Base-by-base conservation (phyloP, 177 flowering plant species). In the Vitis hybrid region DNA sequence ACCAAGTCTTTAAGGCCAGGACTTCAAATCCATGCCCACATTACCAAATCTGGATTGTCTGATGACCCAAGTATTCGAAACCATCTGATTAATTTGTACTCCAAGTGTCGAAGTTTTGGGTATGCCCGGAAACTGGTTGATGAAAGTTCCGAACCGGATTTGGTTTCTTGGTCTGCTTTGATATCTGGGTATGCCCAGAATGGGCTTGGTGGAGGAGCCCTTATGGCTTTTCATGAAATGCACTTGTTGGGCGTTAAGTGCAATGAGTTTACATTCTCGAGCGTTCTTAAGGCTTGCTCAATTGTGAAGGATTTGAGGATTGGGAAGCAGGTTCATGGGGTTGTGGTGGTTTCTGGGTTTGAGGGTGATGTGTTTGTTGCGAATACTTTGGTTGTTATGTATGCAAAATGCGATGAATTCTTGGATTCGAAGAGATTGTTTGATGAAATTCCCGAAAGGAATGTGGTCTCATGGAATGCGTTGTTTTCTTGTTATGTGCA, bases 381-480 rank as follows among this genome's bases (percentile, higher is more conserved):
- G 8, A 90, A 90, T 67, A 79, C 87, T 29, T 78, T 90, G 81
- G 85, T 90, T 61, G 87, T 83, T 53, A 72, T 90, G 83, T 90
- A 90, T 75, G 89, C 93, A 0, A 90, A 86, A 57, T 89, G 87
- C 59, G 81, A 85, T 10, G 73, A 79, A 69, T 73, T 87, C 55
- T 45, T 61, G 56, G 87, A 85, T 76, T 80, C 89, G 1, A 79
- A 74, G 76, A 82, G 71, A 63, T 67, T 88, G 54, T 89, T 90
- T 77, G 82, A 85, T 63, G 82, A 76, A 6, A 86, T 84, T 53
- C 78, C 81, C 1, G 78, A 79, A 10, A 64, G 79, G 29, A 84
- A 84, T 78, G 86, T 85, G 65, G 88, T 90, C 59, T 82, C 97
- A 15, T 90, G 93, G 97, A 90, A 90, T 75, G 85, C 84, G 0